These are phyloP conservation scores for Marasmius oreades DNA, from an alignment of 1,284 basidiomycete species.

Conservation along the genomic window DNA sequence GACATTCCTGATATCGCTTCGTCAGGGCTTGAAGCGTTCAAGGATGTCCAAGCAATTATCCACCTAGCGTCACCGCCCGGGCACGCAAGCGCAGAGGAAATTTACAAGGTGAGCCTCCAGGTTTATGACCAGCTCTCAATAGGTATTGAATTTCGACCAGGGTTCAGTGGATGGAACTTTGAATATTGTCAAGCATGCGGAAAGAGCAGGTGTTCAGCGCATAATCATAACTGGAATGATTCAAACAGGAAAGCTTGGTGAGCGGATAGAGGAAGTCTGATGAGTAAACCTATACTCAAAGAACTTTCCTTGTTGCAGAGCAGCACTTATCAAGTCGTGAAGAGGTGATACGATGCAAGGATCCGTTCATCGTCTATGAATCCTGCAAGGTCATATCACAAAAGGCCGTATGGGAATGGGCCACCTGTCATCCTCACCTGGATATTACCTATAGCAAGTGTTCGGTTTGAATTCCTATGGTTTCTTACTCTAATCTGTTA, in stretches of 20 bases:
- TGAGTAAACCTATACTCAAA: neutral
- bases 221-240: conserved; percentile 1
- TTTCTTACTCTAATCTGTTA: neutral
- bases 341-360: neutral
- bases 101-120: neutral
- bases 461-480: too few relatives aligned
- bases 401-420: conserved; percentile 1
- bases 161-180: conserved; percentile 7
- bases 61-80: conserved; percentile 6
- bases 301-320: neutral
- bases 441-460: neutral
- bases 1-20: conserved; percentile 2
- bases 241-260: neutral
- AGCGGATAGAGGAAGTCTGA: neutral
- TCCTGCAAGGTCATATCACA: conserved; percentile 1
- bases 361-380: conserved; percentile 1
- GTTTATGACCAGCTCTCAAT: neutral
- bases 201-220: neutral
- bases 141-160: neutral
- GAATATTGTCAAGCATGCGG: conserved; percentile 5
- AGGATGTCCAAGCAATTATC: conserved; percentile 5
- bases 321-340: neutral
- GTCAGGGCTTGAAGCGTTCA: neutral
- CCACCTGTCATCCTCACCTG: neutral
- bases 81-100: conserved; percentile 1